A percentile compares a stretch with the other conserved stretches of the same genome.
Evolutionary conservation across 805 yeast genomes (phyloP).

Genomic region (Lipomyces yamanashiensis): DNA sequence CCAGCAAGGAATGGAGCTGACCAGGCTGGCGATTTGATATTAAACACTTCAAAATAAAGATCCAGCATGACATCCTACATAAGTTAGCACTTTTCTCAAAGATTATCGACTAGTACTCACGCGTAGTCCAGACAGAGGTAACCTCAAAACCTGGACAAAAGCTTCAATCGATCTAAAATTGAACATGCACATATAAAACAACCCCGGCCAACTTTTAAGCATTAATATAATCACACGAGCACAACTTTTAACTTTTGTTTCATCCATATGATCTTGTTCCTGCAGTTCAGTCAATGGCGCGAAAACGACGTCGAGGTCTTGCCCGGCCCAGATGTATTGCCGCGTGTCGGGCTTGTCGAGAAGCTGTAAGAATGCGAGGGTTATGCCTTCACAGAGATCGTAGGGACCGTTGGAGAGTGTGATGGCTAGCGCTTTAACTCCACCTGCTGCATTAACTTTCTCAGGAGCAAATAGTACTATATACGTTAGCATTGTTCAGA

Average conservation of each 20-base stretch:
- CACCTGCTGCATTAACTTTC: slow-evolving; percentile 52
- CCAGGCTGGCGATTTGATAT: slow-evolving; percentile 66
- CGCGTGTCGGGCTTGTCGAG: slow-evolving; percentile 63
- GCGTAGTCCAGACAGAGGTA: slow-evolving; percentile 56
- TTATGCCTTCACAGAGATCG: slow-evolving; percentile 51
- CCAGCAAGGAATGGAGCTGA: slow-evolving; percentile 45
- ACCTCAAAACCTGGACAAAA: slow-evolving; percentile 64
- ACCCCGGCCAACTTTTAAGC: slow-evolving; percentile 72
- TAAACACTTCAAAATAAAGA: slow-evolving; percentile 67
- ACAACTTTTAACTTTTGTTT: slow-evolving; percentile 62
- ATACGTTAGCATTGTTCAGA: not conserved
- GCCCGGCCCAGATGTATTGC: slow-evolving; percentile 59
- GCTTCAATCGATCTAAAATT: slow-evolving; percentile 60
- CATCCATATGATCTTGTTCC: slow-evolving; percentile 52
- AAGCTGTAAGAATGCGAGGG: slow-evolving; percentile 57
- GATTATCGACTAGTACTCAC: slow-evolving; percentile 5
- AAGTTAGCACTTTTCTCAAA: not conserved
- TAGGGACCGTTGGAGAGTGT: slow-evolving; percentile 60
- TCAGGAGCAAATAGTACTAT: slow-evolving; percentile 53
- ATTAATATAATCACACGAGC: slow-evolving; percentile 64
- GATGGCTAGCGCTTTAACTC: slow-evolving; percentile 52
- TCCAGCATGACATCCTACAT: slow-evolving; percentile 68
- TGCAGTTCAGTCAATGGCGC: slow-evolving; percentile 74
- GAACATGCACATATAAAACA: slow-evolving; percentile 64
- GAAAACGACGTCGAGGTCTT: slow-evolving; percentile 64